Evolutionary conservation across 1,284 basidiomycete genomes (phyloP).

Genomic region (Cryptococcus hybrid): DNA sequence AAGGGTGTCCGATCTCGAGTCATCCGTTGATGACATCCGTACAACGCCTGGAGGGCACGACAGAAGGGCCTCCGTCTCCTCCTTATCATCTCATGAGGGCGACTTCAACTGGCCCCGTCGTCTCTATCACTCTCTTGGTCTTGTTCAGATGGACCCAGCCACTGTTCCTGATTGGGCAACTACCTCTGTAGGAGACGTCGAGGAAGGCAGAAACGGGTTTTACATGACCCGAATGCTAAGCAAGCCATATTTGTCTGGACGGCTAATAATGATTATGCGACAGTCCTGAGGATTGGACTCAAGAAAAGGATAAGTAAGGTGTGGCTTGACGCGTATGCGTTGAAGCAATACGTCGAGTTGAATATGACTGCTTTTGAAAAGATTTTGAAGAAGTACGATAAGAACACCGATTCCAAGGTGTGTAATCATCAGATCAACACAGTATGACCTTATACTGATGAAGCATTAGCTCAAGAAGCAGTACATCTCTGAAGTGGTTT

Average conservation of each 20-base stretch:
- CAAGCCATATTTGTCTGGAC: constrained; percentile 64
- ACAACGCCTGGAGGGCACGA: constrained; percentile 17
- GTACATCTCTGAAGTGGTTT: constrained; percentile 77
- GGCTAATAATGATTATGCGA: constrained; percentile 76
- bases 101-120: constrained; percentile 19
- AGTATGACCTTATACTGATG: not conserved
- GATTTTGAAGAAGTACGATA: constrained; percentile 99
- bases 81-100: constrained; percentile 35
- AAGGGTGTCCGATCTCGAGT: constrained; percentile 28
- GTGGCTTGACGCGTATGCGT: constrained; percentile 79
- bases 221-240: not conserved
- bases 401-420: constrained; percentile 79
- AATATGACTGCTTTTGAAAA: constrained; percentile 95
- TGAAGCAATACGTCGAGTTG: constrained; percentile 89
- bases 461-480: constrained; percentile 66
- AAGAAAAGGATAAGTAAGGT: constrained; percentile 86
- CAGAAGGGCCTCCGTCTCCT: constrained; percentile 41
- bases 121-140: constrained; percentile 22
- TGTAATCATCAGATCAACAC: constrained; percentile 8
- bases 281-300: constrained; percentile 83
- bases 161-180: constrained; percentile 30
- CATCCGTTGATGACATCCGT: constrained; percentile 20
- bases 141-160: constrained; percentile 36
- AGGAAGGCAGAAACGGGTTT: constrained; percentile 5
- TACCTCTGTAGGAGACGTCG: constrained; percentile 10